These are phyloP conservation scores for Hylodesmum podocarpum DNA, from an alignment of 306 rosid genomes.

Conservation along the genomic window DNA sequence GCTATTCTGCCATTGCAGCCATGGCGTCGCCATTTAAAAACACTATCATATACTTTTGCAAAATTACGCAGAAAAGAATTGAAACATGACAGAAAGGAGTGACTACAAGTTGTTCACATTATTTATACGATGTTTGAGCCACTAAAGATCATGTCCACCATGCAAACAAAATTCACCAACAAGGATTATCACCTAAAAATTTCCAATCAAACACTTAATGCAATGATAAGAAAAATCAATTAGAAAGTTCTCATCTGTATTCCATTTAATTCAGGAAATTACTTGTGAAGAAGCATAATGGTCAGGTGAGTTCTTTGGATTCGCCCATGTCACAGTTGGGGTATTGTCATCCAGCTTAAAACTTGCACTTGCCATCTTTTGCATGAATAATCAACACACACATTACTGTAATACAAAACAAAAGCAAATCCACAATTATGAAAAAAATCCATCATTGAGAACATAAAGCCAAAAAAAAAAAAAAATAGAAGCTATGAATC, in stretches of 20 bases:
- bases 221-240: not conserved
- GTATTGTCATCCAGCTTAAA: conserved; percentile 86
- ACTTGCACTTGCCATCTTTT: conserved; percentile 67
- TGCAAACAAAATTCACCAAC: too few species aligned
- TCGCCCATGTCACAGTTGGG: conserved; percentile 98
- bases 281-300: conserved; percentile 87
- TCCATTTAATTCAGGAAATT: conserved; percentile 14
- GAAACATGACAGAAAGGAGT: too few species aligned
- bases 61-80: too few species aligned
- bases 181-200: not conserved
- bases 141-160: too few species aligned
- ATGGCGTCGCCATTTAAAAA: too few species aligned
- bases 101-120: too few species aligned
- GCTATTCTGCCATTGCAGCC: too few species aligned
- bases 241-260: not conserved
- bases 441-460: too few species aligned
- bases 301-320: conserved; percentile 85
- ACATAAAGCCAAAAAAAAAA: too few species aligned
- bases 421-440: conserved; percentile 99
- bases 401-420: conserved; percentile 92
- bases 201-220: not conserved
- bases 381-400: conserved; percentile 97
- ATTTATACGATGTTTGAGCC: too few species aligned
- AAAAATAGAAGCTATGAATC: too few species aligned
- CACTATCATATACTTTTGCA: too few species aligned